Percentiles rank a stretch among this genome's conserved stretches.
phyloP scores from a whole-genome alignment of 2,329 filamentous ascomycete species.

The Diaporthe vaccinii region DNA sequence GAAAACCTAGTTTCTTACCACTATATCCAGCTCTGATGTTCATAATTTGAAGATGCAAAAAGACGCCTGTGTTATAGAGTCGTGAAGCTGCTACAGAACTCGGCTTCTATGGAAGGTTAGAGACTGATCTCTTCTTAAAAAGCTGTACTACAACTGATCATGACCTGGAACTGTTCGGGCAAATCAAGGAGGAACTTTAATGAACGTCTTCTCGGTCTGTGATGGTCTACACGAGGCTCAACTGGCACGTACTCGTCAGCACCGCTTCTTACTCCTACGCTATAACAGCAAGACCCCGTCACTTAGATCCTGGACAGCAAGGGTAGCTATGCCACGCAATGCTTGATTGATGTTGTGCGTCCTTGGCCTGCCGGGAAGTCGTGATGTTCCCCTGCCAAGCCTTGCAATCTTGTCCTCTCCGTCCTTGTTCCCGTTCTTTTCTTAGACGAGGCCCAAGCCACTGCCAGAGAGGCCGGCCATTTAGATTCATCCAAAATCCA shows the following conservation, averaged over 20 bases:
- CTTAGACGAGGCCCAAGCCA: background rate
- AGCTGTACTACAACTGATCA: background rate
- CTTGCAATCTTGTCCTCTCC: background rate
- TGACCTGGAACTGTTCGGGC: background rate
- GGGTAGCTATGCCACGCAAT: background rate
- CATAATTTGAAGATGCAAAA: no score
- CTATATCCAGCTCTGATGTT: no score
- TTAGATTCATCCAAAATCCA: background rate
- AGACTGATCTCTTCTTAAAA: no score
- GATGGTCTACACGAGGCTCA: background rate
- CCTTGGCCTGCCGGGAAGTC: background rate
- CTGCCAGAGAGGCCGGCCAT: background rate
- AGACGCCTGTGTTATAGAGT: no score
- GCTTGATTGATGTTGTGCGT: background rate
- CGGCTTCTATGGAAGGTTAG: no score
- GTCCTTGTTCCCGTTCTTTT: background rate
- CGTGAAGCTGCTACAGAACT: no score
- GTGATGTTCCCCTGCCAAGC: conserved; percentile 9
- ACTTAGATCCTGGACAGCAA: background rate
- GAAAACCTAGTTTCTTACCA: no score
- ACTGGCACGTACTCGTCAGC: background rate
- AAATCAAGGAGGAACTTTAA: no score
- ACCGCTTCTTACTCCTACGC: background rate
- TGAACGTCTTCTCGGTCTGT: background rate
- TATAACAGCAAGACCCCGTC: background rate